Evolutionary conservation across 495 filamentous ascomycete genomes (phyloP), one percentile per base, ranked within the genome.

Genomic region (Tuber brumale): DNA sequence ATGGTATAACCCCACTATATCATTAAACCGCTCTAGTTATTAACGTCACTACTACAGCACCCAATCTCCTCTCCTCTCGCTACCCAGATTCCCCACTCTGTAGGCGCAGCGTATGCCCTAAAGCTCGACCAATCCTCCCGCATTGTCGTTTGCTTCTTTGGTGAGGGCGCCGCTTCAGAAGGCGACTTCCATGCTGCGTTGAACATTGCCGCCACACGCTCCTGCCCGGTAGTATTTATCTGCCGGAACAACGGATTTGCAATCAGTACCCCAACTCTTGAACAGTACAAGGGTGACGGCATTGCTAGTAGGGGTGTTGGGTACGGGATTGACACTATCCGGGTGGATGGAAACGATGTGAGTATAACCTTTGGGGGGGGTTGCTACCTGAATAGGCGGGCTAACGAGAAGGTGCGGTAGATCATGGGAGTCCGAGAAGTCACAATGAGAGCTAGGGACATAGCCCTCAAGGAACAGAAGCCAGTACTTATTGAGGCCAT

Each of bases 231-330:
- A 18, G 86, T 99, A 46, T 99, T 97, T 86, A 89, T 99, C 74
- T 98, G 96, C 86, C 90, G 96, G 69, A 99, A 99, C 84, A 99
- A 99, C 80, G 95, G 95, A 0, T 99, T 92, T 82, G 95, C 95
- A 23, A 99, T 99, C 74, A 93, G 91, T 0, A 99, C 95, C 0
- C 94, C 95, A 1, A 97, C 94, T 0, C 85, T 97, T 0, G 95
- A 99, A 78, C 95, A 99, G 82, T 99, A 99, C 83, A 92, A 94
- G 3, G 95, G 95, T 16, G 95, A 99, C 81, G 95, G 95, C 4
- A 98, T 99, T 79, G 95, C 96, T 19, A 95, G 92, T 72, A 89
- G 95, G 70, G 95, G 94, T n/a, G 87, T 96, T 14, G 95, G 95
- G 0, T 99, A 99, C 83, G 95, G 95, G 5, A 97, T 99, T 80